Evolutionary conservation across 768 basidiomycete species (phyloP).

Genomic region (Leccinum uliginosum): DNA sequence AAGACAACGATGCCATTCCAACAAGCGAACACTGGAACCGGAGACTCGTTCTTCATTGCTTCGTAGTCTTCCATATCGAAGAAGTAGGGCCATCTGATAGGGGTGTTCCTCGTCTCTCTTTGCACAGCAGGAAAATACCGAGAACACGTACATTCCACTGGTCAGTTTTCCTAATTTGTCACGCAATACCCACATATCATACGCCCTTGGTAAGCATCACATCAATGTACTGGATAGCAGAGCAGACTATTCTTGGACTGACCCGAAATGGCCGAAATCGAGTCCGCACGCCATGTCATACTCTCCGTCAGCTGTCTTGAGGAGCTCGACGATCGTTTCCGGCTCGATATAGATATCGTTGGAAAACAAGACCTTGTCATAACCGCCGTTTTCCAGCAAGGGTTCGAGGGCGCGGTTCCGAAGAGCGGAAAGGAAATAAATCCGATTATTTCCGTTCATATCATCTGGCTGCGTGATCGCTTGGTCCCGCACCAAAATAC

Average conservation of each 20-base stretch:
- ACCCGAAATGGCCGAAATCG: slow-evolving; percentile 35
- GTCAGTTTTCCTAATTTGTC: slow-evolving; percentile 16
- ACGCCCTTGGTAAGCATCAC: slow-evolving; percentile 8
- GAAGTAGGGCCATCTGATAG: slow-evolving; percentile 37
- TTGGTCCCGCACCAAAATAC: slow-evolving; percentile 11
- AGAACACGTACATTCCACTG: slow-evolving; percentile 9
- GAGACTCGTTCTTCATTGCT: slow-evolving; percentile 34
- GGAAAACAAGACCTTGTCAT: slow-evolving; percentile 38
- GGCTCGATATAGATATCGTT: slow-evolving; percentile 42
- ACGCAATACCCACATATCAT: slow-evolving; percentile 23
- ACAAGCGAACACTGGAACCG: slow-evolving; percentile 42
- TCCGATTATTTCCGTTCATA: background rate
- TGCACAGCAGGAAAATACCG: background rate
- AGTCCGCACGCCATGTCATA: slow-evolving; percentile 43
- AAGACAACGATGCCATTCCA: slow-evolving; percentile 45
- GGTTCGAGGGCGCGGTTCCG: slow-evolving; percentile 42
- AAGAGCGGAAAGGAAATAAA: slow-evolving; percentile 17
- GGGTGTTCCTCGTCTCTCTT: background rate
- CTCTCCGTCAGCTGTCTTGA: slow-evolving; percentile 34
- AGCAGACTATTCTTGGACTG: slow-evolving; percentile 11
- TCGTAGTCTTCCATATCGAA: slow-evolving; percentile 34
- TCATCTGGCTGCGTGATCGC: slow-evolving; percentile 7
- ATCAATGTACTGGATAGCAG: background rate
- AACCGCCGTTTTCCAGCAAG: slow-evolving; percentile 32
- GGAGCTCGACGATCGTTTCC: slow-evolving; percentile 36